Evolutionary conservation across 352 stramenopile genomes (phyloP).

Genomic region (Phytophthora sp.): DNA sequence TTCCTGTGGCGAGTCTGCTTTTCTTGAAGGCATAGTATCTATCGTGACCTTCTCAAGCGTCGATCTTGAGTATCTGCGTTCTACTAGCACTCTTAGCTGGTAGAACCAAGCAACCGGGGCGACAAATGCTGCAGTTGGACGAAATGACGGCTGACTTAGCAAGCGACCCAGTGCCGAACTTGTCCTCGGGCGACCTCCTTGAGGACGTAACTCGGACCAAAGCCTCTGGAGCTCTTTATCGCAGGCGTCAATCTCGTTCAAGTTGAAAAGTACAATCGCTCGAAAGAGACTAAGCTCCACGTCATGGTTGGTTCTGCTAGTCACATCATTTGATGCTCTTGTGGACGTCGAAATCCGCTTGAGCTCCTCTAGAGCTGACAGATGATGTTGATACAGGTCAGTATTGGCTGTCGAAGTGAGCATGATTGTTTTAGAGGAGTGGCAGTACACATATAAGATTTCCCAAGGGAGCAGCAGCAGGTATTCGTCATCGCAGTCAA

Average conservation of each 20-base stretch:
- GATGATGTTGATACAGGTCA: constrained; percentile 9
- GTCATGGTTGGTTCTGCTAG: not conserved
- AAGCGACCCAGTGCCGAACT: constrained; percentile 10
- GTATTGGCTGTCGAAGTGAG: not conserved
- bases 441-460: constrained; percentile 46
- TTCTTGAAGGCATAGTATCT: constrained; percentile 2
- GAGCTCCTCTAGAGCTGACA: constrained; percentile 18
- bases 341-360: constrained; percentile 1
- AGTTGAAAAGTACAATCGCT: constrained; percentile 42
- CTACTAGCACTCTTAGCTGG: constrained; percentile 38
- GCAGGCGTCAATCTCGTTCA: constrained; percentile 24
- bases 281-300: constrained; percentile 41
- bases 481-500: constrained; percentile 35
- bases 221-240: constrained; percentile 32
- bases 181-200: constrained; percentile 9
- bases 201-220: constrained; percentile 22
- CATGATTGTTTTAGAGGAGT: constrained; percentile 22
- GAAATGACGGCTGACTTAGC: not conserved
- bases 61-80: constrained; percentile 25
- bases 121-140: constrained; percentile 32
- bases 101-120: constrained; percentile 44
- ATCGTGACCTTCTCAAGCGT: not conserved
- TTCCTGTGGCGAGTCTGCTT: not conserved
- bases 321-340: not conserved
- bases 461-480: constrained; percentile 43